Evolutionary conservation across 257 asterid genomes (phyloP), one percentile per base, ranked within the genome.

Genomic region (Coffea canephora): DNA sequence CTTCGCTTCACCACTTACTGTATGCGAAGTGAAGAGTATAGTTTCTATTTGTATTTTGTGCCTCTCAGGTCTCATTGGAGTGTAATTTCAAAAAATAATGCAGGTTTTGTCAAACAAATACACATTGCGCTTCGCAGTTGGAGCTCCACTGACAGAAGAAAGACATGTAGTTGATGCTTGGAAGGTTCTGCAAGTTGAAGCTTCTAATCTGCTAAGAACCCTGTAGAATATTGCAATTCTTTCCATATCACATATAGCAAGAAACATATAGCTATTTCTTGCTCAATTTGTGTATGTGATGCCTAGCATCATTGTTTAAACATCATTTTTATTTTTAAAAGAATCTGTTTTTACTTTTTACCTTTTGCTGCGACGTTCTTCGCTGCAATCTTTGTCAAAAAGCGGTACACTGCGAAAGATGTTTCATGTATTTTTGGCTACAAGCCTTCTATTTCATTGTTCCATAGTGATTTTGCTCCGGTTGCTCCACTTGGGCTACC

Each of bases 111-210:
- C 93, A 27, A 64, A 79, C 73, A 94, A 81, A 84, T 92, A 87
- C 70, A 81, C 89, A 9, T 85, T 92, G 2, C 91, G 98, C 14
- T 82, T 94, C 65, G 97, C 91, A 1, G 89, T 94, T 25, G 97
- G 98, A 77, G 97, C 96, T 39, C 96, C 98, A 25, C 79, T 94
- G 84, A 94, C 98, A 5, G 97, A 94, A 85, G 92, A 90, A 86
- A 90, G 89, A 75, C 98, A 94, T 76, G 84, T 94, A 15, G 23
- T 90, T 81, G 86, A 91, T 77, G 97, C 97, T 61, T 92, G 97
- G 98, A 80, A 84, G 64, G 85, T 87, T 57, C 81, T 94, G 52
- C 97, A 92, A 74, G 93, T 91, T 64, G 89, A 86, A 81, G 98
- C 97, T 79, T 82, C 92, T 74, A 73, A 71, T 31, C 72, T 93